Conservation (phyloP, 768 basidiomycete genomes). For the Tricholoma hemisulphureum region DNA sequence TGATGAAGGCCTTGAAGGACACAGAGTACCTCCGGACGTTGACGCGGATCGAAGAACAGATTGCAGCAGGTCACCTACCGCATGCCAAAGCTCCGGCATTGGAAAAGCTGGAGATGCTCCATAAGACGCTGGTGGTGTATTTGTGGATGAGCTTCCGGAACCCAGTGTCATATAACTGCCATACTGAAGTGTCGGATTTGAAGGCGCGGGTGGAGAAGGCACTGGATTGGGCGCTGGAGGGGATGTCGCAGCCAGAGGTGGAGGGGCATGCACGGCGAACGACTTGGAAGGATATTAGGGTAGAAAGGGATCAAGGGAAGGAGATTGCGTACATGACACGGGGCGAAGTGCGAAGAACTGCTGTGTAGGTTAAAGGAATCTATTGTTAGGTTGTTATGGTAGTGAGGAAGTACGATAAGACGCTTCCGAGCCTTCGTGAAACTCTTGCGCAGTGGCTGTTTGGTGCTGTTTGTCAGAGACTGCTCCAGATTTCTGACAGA, state of each 20-base stretch:
- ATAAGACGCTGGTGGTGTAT: slow-evolving; percentile 76
- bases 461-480: background rate
- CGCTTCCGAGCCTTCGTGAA: too few relatives aligned
- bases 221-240: slow-evolving; percentile 61
- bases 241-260: slow-evolving; percentile 31
- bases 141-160: slow-evolving; percentile 81
- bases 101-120: slow-evolving; percentile 61
- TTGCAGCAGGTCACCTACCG: slow-evolving; percentile 17
- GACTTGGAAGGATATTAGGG: background rate
- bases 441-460: background rate
- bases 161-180: slow-evolving; percentile 63
- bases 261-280: background rate
- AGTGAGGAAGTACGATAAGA: too few relatives aligned
- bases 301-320: background rate
- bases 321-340: slow-evolving; percentile 3
- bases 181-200: slow-evolving; percentile 45
- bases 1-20: slow-evolving; percentile 35
- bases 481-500: too few relatives aligned
- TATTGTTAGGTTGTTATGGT: too few relatives aligned
- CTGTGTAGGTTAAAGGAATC: too few relatives aligned
- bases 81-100: slow-evolving; percentile 19
- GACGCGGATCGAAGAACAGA: slow-evolving; percentile 37
- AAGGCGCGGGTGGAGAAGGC: slow-evolving; percentile 64
- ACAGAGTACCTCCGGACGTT: slow-evolving; percentile 41
- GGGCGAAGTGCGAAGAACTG: background rate